Conservation (phyloP, 441 rosid species). For the Brassica balearica region DNA sequence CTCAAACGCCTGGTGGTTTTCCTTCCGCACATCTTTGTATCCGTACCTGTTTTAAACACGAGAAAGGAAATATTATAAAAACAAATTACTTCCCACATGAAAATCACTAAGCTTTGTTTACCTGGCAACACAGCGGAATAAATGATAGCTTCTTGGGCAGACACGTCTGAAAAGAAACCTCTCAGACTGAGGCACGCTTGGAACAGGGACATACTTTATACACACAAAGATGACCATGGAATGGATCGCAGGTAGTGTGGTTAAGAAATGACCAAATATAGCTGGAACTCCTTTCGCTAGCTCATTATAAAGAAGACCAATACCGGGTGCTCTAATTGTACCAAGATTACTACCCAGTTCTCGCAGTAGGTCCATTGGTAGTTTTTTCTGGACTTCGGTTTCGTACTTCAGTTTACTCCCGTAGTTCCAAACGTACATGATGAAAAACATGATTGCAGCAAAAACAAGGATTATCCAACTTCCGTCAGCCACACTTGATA, state of each 20-base stretch:
- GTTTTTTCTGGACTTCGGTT: conserved; percentile 92
- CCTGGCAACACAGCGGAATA: conserved; percentile 98
- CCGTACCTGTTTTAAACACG: conserved; percentile 70
- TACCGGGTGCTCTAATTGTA: conserved; percentile 97
- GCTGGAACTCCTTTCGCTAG: conserved; percentile 94
- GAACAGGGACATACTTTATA: conserved; percentile 96
- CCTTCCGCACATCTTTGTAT: conserved; percentile 93
- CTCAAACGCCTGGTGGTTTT: conserved; percentile 91
- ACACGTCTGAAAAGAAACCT: conserved; percentile 94
- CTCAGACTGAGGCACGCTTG: conserved; percentile 91
- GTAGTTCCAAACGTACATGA: conserved; percentile 95
- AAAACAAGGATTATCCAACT: conserved; percentile 96
- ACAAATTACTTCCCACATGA: not conserved
- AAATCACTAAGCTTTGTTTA: conserved; percentile 40
- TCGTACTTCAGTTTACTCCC: conserved; percentile 98
- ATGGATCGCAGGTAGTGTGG: conserved; percentile 97
- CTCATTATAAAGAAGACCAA: conserved; percentile 94
- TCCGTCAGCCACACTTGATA: conserved; percentile 76
- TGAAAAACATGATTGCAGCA: conserved; percentile 80
- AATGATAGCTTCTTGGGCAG: conserved; percentile 87
- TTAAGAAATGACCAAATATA: conserved; percentile 93
- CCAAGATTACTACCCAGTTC: conserved; percentile 94
- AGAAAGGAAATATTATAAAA: conserved; percentile 8
- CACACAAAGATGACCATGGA: conserved; percentile 97
- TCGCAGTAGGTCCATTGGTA: conserved; percentile 88